These are phyloP conservation scores for Moricandia moricandioides DNA, from an alignment of 345 rosid genomes.

Conservation along the genomic window DNA sequence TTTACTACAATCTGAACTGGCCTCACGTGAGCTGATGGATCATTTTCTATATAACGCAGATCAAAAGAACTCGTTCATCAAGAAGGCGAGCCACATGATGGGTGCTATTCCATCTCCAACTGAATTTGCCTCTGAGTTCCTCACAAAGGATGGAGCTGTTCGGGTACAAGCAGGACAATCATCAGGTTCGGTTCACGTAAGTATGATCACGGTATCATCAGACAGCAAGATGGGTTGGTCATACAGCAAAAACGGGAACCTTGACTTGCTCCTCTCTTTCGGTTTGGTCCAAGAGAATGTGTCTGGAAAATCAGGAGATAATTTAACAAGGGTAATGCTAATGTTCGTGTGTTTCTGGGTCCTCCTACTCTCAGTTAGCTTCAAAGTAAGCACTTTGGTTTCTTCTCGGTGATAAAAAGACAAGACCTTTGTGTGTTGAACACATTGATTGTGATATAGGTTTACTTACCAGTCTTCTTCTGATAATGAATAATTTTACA, in stretches of 20 bases:
- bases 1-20: slow-evolving; percentile 5
- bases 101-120: slow-evolving; percentile 68
- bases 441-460: slow-evolving; percentile 1
- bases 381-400: slow-evolving; percentile 53
- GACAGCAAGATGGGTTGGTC: slow-evolving; percentile 56
- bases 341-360: slow-evolving; percentile 63
- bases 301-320: slow-evolving; percentile 42
- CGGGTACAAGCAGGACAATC: slow-evolving; percentile 56
- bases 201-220: slow-evolving; percentile 75
- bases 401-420: slow-evolving; percentile 45
- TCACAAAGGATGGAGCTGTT: slow-evolving; percentile 56
- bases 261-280: slow-evolving; percentile 55
- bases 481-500: not conserved
- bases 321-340: slow-evolving; percentile 44
- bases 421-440: not conserved
- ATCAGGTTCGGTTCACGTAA: slow-evolving; percentile 75
- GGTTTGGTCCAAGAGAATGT: slow-evolving; percentile 44
- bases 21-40: not conserved
- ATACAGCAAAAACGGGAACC: slow-evolving; percentile 51
- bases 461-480: not conserved
- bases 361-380: slow-evolving; percentile 57
- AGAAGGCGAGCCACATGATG: slow-evolving; percentile 76
- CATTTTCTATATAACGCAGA: slow-evolving; percentile 40
- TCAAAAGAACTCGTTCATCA: slow-evolving; percentile 58
- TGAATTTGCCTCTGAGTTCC: slow-evolving; percentile 68